Evolutionary conservation across 2,329 filamentous ascomycete species (phyloP).

Genomic region (Coniella vitis): DNA sequence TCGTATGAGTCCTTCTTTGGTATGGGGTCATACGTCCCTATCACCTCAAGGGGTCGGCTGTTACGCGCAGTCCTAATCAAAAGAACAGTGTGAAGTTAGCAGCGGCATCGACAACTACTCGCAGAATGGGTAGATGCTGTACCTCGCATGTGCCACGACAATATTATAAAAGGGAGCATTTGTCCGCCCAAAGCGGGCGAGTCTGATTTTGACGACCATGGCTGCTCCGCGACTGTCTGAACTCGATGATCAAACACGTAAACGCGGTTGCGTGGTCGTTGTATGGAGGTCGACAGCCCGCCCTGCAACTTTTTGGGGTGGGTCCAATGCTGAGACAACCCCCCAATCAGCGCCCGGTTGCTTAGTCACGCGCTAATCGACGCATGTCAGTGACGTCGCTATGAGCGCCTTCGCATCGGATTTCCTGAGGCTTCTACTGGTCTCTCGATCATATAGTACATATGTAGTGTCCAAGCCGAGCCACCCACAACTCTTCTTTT

Average conservation of each 20-base stretch:
- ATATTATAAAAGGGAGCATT: constrained; percentile 97
- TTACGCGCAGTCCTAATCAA: constrained; percentile 69
- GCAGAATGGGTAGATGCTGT: constrained; percentile 24
- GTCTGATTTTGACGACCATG: constrained; percentile 91
- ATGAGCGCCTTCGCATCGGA: not conserved
- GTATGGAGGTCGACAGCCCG: not conserved
- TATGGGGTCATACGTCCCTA: constrained; percentile 69
- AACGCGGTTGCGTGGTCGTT: not conserved
- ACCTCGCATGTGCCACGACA: constrained; percentile 89
- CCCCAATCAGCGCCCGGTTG: not conserved
- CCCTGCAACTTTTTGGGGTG: constrained; percentile 11
- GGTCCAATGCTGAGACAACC: constrained; percentile 8
- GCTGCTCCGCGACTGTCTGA: not conserved
- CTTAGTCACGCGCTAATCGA: not conserved
- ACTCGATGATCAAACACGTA: not conserved
- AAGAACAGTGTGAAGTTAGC: not conserved
- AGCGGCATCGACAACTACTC: not conserved
- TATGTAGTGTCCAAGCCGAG: no score
- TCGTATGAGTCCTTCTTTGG: constrained; percentile 57
- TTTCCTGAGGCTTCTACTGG: not conserved
- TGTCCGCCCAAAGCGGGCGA: constrained; percentile 85
- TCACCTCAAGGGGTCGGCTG: constrained; percentile 85
- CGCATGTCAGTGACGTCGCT: constrained; percentile 3
- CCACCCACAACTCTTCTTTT: no score
- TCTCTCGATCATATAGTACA: no score